These are phyloP conservation scores for Aphanomyces stellatus DNA, from an alignment of 352 stramenopile genomes.

Conservation along the genomic window DNA sequence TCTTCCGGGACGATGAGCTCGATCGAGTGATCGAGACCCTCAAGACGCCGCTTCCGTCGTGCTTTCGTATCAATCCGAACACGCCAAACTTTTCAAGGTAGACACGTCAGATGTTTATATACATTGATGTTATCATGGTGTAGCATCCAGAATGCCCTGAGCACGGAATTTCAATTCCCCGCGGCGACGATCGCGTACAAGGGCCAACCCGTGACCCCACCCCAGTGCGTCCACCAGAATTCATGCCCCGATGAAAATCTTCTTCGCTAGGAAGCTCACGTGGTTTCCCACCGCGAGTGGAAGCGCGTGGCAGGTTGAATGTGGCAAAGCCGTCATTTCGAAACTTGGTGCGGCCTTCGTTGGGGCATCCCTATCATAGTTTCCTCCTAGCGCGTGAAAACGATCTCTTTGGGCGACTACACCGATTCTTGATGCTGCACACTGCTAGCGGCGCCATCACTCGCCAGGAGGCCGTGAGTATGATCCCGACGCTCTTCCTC, in stretches of 20 bases:
- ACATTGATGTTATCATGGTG: no score
- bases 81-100: slow-evolving; percentile 24
- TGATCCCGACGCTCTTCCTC: slow-evolving; percentile 88
- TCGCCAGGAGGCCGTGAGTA: slow-evolving; percentile 87
- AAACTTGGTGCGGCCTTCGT: slow-evolving; percentile 2
- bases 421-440: slow-evolving; percentile 74
- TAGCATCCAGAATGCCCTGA: slow-evolving; percentile 15
- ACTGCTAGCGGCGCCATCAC: slow-evolving; percentile 61
- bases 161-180: slow-evolving; percentile 11
- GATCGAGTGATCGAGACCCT: slow-evolving; percentile 39
- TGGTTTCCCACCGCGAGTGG: slow-evolving; percentile 8
- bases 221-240: background rate
- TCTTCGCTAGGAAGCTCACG: background rate
- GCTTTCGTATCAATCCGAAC: slow-evolving; percentile 62
- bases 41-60: slow-evolving; percentile 46
- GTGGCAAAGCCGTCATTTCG: slow-evolving; percentile 6
- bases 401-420: slow-evolving; percentile 32
- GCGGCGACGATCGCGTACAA: background rate
- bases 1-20: slow-evolving; percentile 40
- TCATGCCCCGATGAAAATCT: no score
- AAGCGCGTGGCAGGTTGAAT: slow-evolving; percentile 13
- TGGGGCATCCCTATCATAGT: background rate
- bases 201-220: background rate
- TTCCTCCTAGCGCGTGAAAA: background rate
- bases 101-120: background rate